Evolutionary conservation across 1,284 basidiomycete genomes (phyloP).

Genomic region (Agroathelia rolfsii): DNA sequence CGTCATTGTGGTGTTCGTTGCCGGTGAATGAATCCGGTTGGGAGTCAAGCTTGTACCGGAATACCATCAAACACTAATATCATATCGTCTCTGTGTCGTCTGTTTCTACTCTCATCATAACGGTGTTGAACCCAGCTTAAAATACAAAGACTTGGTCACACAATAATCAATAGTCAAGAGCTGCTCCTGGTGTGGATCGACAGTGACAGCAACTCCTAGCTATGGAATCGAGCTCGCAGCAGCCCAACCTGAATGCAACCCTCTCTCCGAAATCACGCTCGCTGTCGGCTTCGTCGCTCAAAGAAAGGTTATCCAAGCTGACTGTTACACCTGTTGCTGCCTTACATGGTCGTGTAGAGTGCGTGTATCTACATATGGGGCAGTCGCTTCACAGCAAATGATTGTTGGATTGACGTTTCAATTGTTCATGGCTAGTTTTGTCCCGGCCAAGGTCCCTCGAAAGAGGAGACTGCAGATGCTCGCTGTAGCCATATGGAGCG

Average conservation of each 20-base stretch:
- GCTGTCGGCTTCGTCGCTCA: slow-evolving; percentile 41
- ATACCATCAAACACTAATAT: too few species aligned
- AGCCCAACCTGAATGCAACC: slow-evolving; percentile 5
- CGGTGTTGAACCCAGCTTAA: slow-evolving; percentile 2
- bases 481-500: slow-evolving; percentile 81
- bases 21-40: too few species aligned
- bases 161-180: background rate
- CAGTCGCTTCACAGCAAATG: too few species aligned
- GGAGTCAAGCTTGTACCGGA: too few species aligned
- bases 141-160: background rate
- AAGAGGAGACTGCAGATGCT: slow-evolving; percentile 78
- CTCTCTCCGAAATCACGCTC: slow-evolving; percentile 17
- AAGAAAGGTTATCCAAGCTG: slow-evolving; percentile 49
- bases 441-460: slow-evolving; percentile 64
- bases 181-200: background rate
- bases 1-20: too few species aligned
- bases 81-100: too few species aligned
- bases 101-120: too few species aligned
- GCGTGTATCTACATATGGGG: slow-evolving; percentile 21
- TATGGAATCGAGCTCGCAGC: slow-evolving; percentile 5
- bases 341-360: slow-evolving; percentile 63
- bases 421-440: slow-evolving; percentile 39
- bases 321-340: slow-evolving; percentile 47
- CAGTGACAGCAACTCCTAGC: slow-evolving; percentile 2
- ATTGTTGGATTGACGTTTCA: slow-evolving; percentile 3